Base-by-base conservation (phyloP, 768 basidiomycete genomes). In the Naganishia onofrii region DNA sequence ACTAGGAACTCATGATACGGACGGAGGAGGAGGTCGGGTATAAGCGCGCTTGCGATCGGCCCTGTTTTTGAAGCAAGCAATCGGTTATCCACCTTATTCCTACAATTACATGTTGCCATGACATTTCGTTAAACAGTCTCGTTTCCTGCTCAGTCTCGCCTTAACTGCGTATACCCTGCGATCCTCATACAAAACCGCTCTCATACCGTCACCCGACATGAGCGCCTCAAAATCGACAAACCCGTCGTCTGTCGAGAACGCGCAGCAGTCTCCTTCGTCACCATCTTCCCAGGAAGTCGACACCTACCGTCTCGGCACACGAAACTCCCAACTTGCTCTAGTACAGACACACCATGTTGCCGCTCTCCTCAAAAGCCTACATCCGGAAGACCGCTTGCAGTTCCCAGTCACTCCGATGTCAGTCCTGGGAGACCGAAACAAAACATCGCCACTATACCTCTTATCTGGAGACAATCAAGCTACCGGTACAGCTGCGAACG, bases 401-500 rank as follows among this genome's bases (percentile, higher is more conserved):
- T 87, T 88, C 80, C 81, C 83, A 32, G 84, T 88, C 46, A 82
- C 83, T 38, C 86, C 85, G 79, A 88, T 88, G 84, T 89, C 86
- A 26, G 92, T 88, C 2, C 87, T 82, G 77, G 95, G 84, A 3
- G 95, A 98, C 83, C 90, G 90, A 76, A 93, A 96, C 76, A 92
- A 94, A 81, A 87, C 89, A 0, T 89, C 92, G 73, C 85, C 87
- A 2, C 84, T 96, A 21, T 94, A 94, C 81, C 84, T 93, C 10
- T 83, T 96, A 19, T 93, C 93, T 46, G 78, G 77, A 0, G 65
- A 66, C 48, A 70, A 70, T 34, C 51, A 65, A 65, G 57, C 57
- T 7, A 60, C 52, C 29, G 69, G 52, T 3, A 51, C 48, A 13
- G 58, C 38, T 4, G 9, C 38, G 0, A 56, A 53, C 13, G 42